Base-by-base conservation (phyloP, 148 eudicot genomes). In the Fagopyrum esculentum region DNA sequence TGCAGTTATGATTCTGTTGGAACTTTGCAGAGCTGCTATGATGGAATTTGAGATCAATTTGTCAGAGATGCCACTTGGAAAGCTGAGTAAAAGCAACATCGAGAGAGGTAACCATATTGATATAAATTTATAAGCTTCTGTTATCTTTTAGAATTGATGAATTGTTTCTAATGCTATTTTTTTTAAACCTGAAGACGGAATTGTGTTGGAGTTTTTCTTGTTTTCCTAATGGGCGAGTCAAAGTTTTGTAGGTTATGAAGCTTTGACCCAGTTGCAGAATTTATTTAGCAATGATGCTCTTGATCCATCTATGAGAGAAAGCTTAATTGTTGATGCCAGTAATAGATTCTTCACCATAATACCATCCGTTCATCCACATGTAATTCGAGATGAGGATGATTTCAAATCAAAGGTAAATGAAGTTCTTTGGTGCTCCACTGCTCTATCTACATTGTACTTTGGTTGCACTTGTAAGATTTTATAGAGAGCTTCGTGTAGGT, bases 41-140 rank as follows among this genome's bases (percentile, higher is more conserved):
- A 83, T 90, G 98, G 99, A 96, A 77, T 96, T 96, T 76, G 89
- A 96, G 77, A 96, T 96, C 80, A 96, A 96, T 80, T 81, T 96
- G 97, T 85, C 97, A 61, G 97, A 92, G 81, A 96, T 96, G 99
- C 99, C 99, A 15, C 91, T 96, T 55, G 99, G 98, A 48, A 96
- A 96, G 79, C 87, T 96, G 59, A 96, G 99, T 90, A 92, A 87
- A 85, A 88, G 81, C 73, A 96, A 92, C 79, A 96, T 96, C 76
- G 97, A 96, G 75, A 84, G 89, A 85, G 99, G 98, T 95, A 80
- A 49, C 59, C 72, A 17, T 40, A 50, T 77, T 74, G 64, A 22
- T 16, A n/a, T 19, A 61, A 13, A 26, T 15, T 29, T 61, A 9
- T 61, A 61, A 26, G 13, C 43, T 29, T 29, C 68, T 61, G 29